Conservation (phyloP, 305 asterid genomes). For the Fraxinus angustifolia region DNA sequence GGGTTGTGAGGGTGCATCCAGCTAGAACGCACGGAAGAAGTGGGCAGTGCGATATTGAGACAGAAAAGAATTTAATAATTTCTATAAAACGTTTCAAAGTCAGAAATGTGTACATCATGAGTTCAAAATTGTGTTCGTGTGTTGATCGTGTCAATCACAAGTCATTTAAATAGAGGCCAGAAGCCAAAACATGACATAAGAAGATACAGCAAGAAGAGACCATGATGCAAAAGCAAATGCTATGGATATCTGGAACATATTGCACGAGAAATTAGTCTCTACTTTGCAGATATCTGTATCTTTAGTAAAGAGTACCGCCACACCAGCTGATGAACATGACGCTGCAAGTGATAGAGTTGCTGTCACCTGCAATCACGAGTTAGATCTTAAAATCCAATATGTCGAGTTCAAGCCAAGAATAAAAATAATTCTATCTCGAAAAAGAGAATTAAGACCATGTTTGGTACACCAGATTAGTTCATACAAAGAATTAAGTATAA, state of each 20-base stretch:
- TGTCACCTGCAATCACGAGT: slow-evolving; percentile 55
- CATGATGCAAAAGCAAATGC: slow-evolving; percentile 75
- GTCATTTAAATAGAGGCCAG: slow-evolving; percentile 52
- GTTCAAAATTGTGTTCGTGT: slow-evolving; percentile 9
- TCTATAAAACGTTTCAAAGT: slow-evolving; percentile 25
- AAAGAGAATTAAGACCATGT: background rate
- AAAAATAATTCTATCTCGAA: background rate
- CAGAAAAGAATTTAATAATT: background rate
- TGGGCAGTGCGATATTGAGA: background rate
- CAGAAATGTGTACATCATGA: slow-evolving; percentile 27
- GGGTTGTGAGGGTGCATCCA: too few species aligned
- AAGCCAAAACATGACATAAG: slow-evolving; percentile 80
- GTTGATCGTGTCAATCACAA: background rate
- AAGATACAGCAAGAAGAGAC: slow-evolving; percentile 79
- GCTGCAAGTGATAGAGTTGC: slow-evolving; percentile 82
- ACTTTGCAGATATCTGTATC: slow-evolving; percentile 57
- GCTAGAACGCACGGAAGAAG: background rate
- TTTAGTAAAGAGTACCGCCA: slow-evolving; percentile 53
- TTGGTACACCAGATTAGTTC: background rate
- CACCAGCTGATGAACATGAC: slow-evolving; percentile 87
- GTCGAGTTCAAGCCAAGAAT: background rate
- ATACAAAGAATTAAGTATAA: background rate
- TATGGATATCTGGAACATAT: slow-evolving; percentile 65
- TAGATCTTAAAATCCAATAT: background rate
- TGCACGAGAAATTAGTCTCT: slow-evolving; percentile 46